Evolutionary conservation across 2,329 filamentous ascomycete genomes (phyloP).

Genomic region (Chrysosporium keratinophilum): DNA sequence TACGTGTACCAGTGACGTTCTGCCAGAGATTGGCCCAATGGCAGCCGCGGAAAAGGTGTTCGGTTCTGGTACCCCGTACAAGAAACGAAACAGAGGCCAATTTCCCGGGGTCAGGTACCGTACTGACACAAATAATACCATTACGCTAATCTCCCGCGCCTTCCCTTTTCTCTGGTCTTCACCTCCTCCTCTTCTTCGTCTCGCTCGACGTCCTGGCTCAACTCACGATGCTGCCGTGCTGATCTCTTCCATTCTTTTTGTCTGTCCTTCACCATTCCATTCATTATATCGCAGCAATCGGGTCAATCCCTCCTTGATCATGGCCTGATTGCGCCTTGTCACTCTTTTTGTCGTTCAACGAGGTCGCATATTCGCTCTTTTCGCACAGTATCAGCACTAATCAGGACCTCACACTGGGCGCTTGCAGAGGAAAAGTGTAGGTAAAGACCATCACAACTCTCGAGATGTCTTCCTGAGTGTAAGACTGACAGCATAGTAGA

Average conservation of each 20-base stretch:
- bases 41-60: not conserved
- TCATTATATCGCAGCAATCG: slow-evolving; percentile 6
- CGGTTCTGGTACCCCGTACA: not conserved
- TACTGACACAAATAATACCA: not conserved
- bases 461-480: not conserved
- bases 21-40: not conserved
- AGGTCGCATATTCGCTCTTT: not conserved
- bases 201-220: not conserved
- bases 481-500: not conserved
- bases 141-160: slow-evolving; percentile 2
- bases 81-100: slow-evolving; percentile 5
- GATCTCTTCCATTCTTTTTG: slow-evolving; percentile 5
- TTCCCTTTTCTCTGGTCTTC: not conserved
- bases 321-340: slow-evolving; percentile 13
- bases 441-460: not conserved
- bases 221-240: slow-evolving; percentile 1
- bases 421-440: not conserved
- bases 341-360: slow-evolving; percentile 6
- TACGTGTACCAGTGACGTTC: not conserved
- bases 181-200: not conserved
- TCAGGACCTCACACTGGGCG: not conserved
- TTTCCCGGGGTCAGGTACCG: not conserved
- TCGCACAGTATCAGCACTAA: not conserved
- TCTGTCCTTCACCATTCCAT: not conserved
- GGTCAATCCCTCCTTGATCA: slow-evolving; percentile 7